Evolutionary conservation across 2,329 filamentous ascomycete genomes (phyloP), one percentile per base, ranked within the genome.

Genomic region (Myriosclerotinia duriaeana): DNA sequence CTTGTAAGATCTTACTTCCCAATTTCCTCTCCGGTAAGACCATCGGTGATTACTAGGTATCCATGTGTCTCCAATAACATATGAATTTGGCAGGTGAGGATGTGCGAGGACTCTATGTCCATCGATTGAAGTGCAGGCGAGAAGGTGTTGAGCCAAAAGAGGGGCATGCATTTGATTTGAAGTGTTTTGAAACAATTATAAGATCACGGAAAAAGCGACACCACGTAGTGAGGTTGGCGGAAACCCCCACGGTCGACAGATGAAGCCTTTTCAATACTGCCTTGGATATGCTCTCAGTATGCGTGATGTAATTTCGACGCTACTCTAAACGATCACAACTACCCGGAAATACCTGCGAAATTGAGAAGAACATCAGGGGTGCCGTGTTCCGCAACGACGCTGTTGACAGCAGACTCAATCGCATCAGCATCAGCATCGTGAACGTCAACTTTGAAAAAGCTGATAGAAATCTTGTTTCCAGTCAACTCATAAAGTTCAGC

Each of bases 391-490:
- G 86, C 81, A 53, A 87, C 84, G 52, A 91, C 85, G 67, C 86
- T 83, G 70, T 86, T 82, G 64, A 93, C 87, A 30, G 89, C 88
- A 64, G 87, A 85, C 72, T 87, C 85, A 77, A 93, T 89, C 70
- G 87, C 88, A 53, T 26, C 26, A 26, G 26, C 26, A 26, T 82
- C 83, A 14, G 85, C 87, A 72, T 92, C 88, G 74, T 89, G 88
- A 42, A 93, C 89, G 73, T 93, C 89, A 55, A 92, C 89, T 79
- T 89, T 89, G 83, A 89, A 91, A 82, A 92, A 93, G 58, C 86
- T 86, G 56, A 90, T 87, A 48, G 89, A 88, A 40, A 92, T 83
- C 58, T 68, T 72, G 36, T 69, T 68, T 36, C 87, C 86, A n/a
- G 88, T 89, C 82, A 90, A 87, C 75, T 86, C 80, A 78, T 90